Evolutionary conservation across 2,329 filamentous ascomycete species (phyloP).

Genomic region (Nectriaceae sp.): DNA sequence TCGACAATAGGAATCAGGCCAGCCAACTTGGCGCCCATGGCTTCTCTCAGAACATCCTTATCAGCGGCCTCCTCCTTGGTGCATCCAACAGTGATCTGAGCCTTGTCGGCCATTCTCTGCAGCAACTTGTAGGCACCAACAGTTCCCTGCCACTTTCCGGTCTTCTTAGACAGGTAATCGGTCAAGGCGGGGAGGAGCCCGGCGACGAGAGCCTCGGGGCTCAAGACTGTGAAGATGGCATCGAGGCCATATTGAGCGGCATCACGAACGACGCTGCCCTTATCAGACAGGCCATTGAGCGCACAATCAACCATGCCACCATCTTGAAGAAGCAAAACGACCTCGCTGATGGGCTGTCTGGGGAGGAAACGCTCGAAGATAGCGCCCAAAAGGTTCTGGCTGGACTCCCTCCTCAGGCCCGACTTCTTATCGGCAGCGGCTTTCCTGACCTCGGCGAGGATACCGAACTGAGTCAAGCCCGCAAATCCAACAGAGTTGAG

Average conservation of each 20-base stretch:
- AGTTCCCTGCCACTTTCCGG: constrained; percentile 96
- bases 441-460: constrained; percentile 63
- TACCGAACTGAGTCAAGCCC: constrained; percentile 55
- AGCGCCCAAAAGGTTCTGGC: constrained; percentile 92
- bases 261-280: constrained; percentile 84
- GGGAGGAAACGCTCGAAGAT: constrained; percentile 87
- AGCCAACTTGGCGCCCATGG: constrained; percentile 87
- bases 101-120: constrained; percentile 93
- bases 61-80: constrained; percentile 81
- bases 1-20: constrained; percentile 89
- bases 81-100: constrained; percentile 76
- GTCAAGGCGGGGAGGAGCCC: constrained; percentile 78
- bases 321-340: constrained; percentile 80
- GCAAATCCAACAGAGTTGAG: constrained; percentile 55
- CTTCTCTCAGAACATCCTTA: constrained; percentile 86
- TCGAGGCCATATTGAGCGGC: constrained; percentile 94
- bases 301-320: constrained; percentile 70
- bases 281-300: constrained; percentile 86
- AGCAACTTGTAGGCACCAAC: constrained; percentile 83
- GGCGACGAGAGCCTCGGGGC: constrained; percentile 78
- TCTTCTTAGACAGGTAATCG: constrained; percentile 76
- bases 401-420: constrained; percentile 79
- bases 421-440: constrained; percentile 94
- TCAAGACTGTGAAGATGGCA: constrained; percentile 77
- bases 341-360: constrained; percentile 76